Conservation (phyloP, 2,329 filamentous ascomycete species). For the Cladosporium sp. region DNA sequence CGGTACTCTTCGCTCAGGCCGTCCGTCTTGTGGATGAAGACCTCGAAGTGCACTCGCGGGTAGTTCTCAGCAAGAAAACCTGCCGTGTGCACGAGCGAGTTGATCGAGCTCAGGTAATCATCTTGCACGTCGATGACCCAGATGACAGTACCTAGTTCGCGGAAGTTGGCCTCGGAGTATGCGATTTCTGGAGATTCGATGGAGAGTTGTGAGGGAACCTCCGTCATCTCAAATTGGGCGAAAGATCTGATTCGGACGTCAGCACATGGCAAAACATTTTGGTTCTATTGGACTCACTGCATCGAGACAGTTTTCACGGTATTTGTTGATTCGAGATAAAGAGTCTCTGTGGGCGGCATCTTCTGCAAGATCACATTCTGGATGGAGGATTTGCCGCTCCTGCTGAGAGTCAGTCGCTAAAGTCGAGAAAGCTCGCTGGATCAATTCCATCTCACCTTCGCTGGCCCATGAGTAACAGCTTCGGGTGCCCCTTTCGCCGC, state of each 20-base stretch:
- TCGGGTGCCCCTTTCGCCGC: constrained; percentile 46
- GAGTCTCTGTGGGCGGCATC: constrained; percentile 86
- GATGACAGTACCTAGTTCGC: constrained; percentile 86
- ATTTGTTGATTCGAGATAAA: constrained; percentile 92
- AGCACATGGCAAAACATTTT: background rate
- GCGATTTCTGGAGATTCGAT: constrained; percentile 87
- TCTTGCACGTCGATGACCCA: constrained; percentile 99
- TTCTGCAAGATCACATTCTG: constrained; percentile 99
- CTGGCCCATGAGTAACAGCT: constrained; percentile 89
- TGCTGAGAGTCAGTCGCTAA: constrained; percentile 33
- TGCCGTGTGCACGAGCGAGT: constrained; percentile 80
- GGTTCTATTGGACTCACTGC: constrained; percentile 59
- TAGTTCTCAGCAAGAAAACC: constrained; percentile 82
- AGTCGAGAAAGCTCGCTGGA: constrained; percentile 7
- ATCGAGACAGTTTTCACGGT: constrained; percentile 91
- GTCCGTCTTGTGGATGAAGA: constrained; percentile 98
- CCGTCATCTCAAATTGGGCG: constrained; percentile 99
- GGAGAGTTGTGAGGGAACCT: constrained; percentile 91
- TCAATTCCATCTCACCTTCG: constrained; percentile 58
- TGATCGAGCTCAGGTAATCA: constrained; percentile 89
- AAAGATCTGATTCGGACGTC: constrained; percentile 62
- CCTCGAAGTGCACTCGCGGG: constrained; percentile 91
- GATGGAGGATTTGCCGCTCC: constrained; percentile 97
- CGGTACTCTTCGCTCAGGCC: constrained; percentile 96
- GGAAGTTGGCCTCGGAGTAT: constrained; percentile 78